Percentiles rank a stretch among this genome's conserved stretches.
Evolutionary conservation across 805 yeast genomes (phyloP).

Genomic region (Cyberlindnera subsufficiens): DNA sequence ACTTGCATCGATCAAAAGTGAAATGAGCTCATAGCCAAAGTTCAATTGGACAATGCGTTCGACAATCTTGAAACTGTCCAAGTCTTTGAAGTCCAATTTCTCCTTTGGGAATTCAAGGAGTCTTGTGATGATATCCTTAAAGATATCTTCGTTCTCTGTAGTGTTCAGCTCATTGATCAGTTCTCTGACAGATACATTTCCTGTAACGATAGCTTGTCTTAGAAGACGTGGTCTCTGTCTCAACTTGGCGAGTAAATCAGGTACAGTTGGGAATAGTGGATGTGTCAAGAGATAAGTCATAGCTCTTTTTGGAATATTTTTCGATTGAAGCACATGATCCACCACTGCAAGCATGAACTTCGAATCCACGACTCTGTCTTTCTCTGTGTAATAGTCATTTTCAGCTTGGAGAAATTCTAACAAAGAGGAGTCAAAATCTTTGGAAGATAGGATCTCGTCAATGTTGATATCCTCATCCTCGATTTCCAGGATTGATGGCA

Average conservation of each 20-base stretch:
- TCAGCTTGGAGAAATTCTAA: slow-evolving; percentile 27
- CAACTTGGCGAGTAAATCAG: slow-evolving; percentile 48
- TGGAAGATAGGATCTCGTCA: slow-evolving; percentile 19
- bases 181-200: slow-evolving; percentile 60
- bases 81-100: slow-evolving; percentile 22
- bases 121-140: slow-evolving; percentile 62
- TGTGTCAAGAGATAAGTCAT: slow-evolving; percentile 77
- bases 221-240: slow-evolving; percentile 55
- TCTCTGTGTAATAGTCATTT: slow-evolving; percentile 53
- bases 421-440: slow-evolving; percentile 27
- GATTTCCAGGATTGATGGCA: slow-evolving; percentile 25
- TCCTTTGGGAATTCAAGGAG: slow-evolving; percentile 52
- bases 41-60: slow-evolving; percentile 38
- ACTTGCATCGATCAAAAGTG: slow-evolving; percentile 63
- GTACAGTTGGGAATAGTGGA: slow-evolving; percentile 74
- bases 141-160: slow-evolving; percentile 54
- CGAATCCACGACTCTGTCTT: slow-evolving; percentile 60
- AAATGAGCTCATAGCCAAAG: slow-evolving; percentile 56
- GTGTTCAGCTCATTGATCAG: slow-evolving; percentile 54
- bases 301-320: slow-evolving; percentile 36
- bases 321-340: slow-evolving; percentile 32
- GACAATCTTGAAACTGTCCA: slow-evolving; percentile 33
- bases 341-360: slow-evolving; percentile 44
- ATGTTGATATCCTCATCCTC: slow-evolving; percentile 10
- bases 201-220: slow-evolving; percentile 78